These are phyloP conservation scores for Lachnellula occidentalis DNA, from an alignment of 2,329 filamentous ascomycete genomes.

Conservation along the genomic window DNA sequence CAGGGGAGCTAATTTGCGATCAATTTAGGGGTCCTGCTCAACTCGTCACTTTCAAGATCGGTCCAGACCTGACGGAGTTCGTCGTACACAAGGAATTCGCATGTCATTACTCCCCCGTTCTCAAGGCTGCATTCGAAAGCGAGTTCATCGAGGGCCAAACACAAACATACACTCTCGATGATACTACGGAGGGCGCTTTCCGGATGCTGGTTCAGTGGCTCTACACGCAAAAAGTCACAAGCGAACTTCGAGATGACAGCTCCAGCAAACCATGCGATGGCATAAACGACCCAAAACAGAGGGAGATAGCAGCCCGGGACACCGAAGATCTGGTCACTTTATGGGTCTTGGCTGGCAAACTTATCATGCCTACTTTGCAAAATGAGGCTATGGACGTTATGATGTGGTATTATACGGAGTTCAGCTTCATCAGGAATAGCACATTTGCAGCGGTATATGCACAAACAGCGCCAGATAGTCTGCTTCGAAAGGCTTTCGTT, in stretches of 20 bases:
- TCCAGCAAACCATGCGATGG: background rate
- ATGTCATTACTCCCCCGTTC: constrained; percentile 2
- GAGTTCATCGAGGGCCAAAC: constrained; percentile 2
- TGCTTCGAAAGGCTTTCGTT: too few relatives aligned
- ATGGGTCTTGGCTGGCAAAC: constrained; percentile 4
- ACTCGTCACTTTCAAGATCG: background rate
- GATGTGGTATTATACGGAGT: too few relatives aligned
- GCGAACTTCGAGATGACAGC: background rate
- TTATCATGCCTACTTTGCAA: background rate
- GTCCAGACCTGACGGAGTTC: background rate
- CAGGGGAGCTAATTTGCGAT: too few relatives aligned
- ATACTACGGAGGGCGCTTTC: background rate
- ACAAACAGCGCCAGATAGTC: too few relatives aligned
- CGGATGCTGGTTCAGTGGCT: constrained; percentile 2
- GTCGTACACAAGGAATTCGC: constrained; percentile 6
- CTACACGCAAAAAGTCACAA: background rate
- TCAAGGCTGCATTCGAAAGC: constrained; percentile 5
- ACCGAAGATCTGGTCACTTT: background rate
- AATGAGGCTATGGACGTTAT: background rate
- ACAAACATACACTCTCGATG: constrained; percentile 2
- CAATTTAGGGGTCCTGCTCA: background rate
- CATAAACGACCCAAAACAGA: background rate
- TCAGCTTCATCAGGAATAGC: too few relatives aligned
- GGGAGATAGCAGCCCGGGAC: background rate
- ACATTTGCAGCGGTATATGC: too few relatives aligned